Evolutionary conservation across 306 rosid genomes (phyloP).

Genomic region (Prunus kanzakura): DNA sequence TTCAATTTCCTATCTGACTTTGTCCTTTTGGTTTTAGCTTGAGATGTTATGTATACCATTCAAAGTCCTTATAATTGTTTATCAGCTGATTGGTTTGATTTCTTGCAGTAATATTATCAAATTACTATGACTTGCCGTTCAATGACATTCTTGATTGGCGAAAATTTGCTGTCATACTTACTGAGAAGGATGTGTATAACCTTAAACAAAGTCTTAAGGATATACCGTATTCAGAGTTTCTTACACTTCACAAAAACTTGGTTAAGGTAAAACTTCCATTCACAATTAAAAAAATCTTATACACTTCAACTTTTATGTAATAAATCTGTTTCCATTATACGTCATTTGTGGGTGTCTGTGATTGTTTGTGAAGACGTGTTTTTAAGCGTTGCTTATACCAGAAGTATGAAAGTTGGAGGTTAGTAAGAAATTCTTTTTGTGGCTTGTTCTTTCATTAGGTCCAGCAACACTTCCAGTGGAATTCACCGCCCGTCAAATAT

Average conservation of each 20-base stretch:
- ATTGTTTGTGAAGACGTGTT: neutral
- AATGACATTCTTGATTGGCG: slow-evolving; percentile 92
- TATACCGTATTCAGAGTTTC: slow-evolving; percentile 63
- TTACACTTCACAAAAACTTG: slow-evolving; percentile 64
- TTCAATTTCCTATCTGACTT: neutral
- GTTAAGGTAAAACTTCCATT: slow-evolving; percentile 56
- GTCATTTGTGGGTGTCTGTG: neutral
- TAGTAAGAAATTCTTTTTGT: slow-evolving; percentile 24
- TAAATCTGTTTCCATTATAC: neutral
- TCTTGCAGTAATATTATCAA: slow-evolving; percentile 84
- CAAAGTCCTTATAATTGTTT: slow-evolving; percentile 11
- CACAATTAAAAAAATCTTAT: neutral
- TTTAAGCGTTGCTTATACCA: neutral
- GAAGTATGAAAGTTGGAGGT: neutral
- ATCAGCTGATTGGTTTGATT: slow-evolving; percentile 24
- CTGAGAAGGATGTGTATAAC: slow-evolving; percentile 77
- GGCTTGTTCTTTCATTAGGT: slow-evolving; percentile 45
- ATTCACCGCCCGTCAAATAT: slow-evolving; percentile 67
- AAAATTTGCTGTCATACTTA: slow-evolving; percentile 72
- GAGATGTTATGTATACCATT: neutral
- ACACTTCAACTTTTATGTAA: neutral
- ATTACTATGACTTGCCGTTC: slow-evolving; percentile 94
- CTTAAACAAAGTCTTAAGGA: slow-evolving; percentile 81
- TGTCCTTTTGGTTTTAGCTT: slow-evolving; percentile 18
- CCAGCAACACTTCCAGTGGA: slow-evolving; percentile 95